Percentiles rank a stretch among this genome's conserved stretches.
phyloP scores from a whole-genome alignment of 352 stramenopile genomes.

The Pythium oligandrum region DNA sequence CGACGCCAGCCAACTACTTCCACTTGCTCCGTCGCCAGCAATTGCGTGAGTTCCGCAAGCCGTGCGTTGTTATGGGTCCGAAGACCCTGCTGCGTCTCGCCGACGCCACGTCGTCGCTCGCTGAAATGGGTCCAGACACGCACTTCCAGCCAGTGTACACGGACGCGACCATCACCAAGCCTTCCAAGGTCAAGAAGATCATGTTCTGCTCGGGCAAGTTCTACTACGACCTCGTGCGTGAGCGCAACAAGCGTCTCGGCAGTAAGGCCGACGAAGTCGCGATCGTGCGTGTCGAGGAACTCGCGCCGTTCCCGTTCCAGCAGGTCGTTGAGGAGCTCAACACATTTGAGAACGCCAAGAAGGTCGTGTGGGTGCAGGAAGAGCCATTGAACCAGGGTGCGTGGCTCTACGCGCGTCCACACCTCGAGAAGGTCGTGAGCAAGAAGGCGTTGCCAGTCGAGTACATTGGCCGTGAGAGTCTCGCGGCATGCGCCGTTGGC shows the following conservation, averaged over 20 bases:
- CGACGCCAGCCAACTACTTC: conserved; percentile 95
- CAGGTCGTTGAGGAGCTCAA: conserved; percentile 49
- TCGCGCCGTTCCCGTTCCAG: conserved; percentile 82
- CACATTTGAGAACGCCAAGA: conserved; percentile 59
- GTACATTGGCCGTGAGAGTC: conserved; percentile 70
- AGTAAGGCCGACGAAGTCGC: conserved; percentile 42
- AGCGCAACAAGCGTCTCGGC: conserved; percentile 41
- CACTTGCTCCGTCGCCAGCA: conserved; percentile 92
- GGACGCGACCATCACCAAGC: conserved; percentile 42
- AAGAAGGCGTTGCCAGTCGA: conserved; percentile 52
- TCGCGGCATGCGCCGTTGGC: conserved; percentile 65
- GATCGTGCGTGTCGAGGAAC: conserved; percentile 75
- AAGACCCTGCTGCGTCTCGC: conserved; percentile 73
- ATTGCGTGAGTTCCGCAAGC: conserved; percentile 67
- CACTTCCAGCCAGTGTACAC: conserved; percentile 64
- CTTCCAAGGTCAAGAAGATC: conserved; percentile 55
- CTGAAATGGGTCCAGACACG: conserved; percentile 52
- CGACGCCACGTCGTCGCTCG: conserved; percentile 60
- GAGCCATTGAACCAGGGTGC: conserved; percentile 79
- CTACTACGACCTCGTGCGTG: conserved; percentile 81
- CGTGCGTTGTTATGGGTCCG: conserved; percentile 67
- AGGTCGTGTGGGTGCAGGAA: conserved; percentile 78
- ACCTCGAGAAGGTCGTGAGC: conserved; percentile 66
- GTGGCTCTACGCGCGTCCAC: conserved; percentile 63
- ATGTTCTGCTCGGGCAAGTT: conserved; percentile 84